Percentiles rank a stretch among this genome's conserved stretches.
Evolutionary conservation across 208 protist species (phyloP).

Genomic region (Tritrichomonas musculus): DNA sequence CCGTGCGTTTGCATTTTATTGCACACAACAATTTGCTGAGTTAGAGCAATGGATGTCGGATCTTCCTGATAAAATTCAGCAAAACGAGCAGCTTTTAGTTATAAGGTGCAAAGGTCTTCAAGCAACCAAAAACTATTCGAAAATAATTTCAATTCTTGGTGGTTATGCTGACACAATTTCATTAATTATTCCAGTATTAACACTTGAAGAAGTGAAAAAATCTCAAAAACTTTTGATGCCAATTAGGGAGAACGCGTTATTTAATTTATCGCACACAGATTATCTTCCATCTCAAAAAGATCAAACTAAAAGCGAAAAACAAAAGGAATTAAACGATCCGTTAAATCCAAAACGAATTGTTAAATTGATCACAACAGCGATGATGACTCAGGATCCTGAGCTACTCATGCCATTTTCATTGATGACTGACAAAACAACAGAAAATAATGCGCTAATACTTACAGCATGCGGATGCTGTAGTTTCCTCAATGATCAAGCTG

Average conservation of each 20-base stretch:
- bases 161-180: background rate
- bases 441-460: background rate
- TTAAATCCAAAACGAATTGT: background rate
- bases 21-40: background rate
- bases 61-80: background rate
- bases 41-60: background rate
- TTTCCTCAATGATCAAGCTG: background rate
- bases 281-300: background rate
- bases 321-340: background rate
- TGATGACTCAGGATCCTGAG: background rate
- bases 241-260: background rate
- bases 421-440: background rate
- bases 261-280: background rate
- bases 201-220: background rate
- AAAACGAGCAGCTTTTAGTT: background rate
- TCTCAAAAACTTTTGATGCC: background rate
- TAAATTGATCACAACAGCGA: background rate
- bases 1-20: background rate
- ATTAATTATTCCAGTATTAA: background rate
- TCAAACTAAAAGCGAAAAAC: background rate
- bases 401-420: background rate
- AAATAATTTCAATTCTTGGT: background rate
- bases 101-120: background rate
- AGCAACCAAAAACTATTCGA: background rate
- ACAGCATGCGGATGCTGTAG: background rate